Conservation (phyloP, 208 protist genomes). For the Trypanosoma grayi region DNA sequence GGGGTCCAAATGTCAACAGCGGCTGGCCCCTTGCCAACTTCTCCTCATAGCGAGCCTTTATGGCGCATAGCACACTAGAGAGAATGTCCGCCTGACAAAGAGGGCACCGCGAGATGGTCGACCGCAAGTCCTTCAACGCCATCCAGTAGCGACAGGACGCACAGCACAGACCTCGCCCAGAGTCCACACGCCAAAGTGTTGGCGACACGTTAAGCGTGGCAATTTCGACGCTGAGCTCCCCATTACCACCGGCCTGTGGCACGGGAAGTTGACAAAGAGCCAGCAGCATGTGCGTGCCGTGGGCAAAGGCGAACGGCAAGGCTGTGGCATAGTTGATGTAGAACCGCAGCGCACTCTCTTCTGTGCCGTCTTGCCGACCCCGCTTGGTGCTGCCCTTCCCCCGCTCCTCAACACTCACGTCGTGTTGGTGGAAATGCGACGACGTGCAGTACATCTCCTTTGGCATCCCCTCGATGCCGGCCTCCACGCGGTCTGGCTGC, state of each 20-base stretch:
- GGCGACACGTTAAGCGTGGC: conserved; percentile 20
- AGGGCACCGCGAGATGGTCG: conserved; percentile 49
- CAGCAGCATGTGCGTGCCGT: conserved; percentile 69
- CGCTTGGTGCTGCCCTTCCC: conserved; percentile 10
- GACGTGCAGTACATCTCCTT: conserved; percentile 64
- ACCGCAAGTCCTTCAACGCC: conserved; percentile 49
- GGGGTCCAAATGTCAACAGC: conserved; percentile 24
- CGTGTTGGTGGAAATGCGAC: conserved; percentile 31
- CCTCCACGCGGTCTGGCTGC: conserved; percentile 38
- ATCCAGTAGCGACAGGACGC: conserved; percentile 64
- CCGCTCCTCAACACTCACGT: background rate
- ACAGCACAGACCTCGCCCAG: conserved; percentile 54
- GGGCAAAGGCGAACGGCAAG: conserved; percentile 70
- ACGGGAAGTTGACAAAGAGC: conserved; percentile 42
- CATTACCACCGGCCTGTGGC: conserved; percentile 10
- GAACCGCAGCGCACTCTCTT: conserved; percentile 36
- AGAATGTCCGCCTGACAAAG: conserved; percentile 60
- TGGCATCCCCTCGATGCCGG: conserved; percentile 59
- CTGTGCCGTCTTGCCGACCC: conserved; percentile 14
- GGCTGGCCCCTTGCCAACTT: conserved; percentile 19
- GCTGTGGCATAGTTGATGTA: conserved; percentile 80
- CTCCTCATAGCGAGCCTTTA: conserved; percentile 19
- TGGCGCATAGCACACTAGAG: conserved; percentile 5
- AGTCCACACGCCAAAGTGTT: conserved; percentile 24
- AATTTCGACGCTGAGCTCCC: background rate